Conservation (phyloP, 75 land plant species). For the Pinus tabuliformis region DNA sequence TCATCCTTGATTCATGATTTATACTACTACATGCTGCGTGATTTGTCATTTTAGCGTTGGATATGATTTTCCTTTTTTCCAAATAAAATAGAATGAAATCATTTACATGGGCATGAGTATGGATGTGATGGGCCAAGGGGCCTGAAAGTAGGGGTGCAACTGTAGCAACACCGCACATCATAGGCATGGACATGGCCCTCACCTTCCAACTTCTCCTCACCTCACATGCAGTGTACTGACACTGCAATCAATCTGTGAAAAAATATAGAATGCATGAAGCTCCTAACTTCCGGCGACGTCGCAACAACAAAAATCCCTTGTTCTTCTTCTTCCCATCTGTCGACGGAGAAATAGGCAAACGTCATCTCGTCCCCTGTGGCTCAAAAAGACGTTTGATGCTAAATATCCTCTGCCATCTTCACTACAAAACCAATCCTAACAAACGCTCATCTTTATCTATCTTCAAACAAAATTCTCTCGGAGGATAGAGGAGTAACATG, state of each 20-base stretch:
- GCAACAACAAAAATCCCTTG: no score
- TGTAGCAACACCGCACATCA: not conserved
- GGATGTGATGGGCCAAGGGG: not conserved
- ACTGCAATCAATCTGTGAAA: not conserved
- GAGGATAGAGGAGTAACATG: no score
- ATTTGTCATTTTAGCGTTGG: not conserved
- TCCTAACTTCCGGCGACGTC: no score
- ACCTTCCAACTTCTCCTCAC: not conserved
- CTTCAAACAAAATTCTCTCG: no score
- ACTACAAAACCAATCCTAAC: no score
- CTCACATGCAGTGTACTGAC: not conserved
- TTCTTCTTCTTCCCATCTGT: no score
- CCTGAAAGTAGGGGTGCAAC: not conserved
- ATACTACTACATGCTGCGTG: not conserved
- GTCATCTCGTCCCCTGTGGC: no score
- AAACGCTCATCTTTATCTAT: no score
- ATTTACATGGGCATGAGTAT: not conserved
- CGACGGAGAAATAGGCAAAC: no score
- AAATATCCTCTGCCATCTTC: no score
- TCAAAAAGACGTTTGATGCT: no score
- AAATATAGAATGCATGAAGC: not conserved
- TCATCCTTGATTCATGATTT: not conserved
- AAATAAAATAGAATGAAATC: no score
- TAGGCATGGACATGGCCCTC: not conserved
- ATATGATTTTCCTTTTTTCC: not conserved